These are phyloP conservation scores for Neurospora sp. DNA, from an alignment of 495 filamentous ascomycete genomes.

Conservation along the genomic window DNA sequence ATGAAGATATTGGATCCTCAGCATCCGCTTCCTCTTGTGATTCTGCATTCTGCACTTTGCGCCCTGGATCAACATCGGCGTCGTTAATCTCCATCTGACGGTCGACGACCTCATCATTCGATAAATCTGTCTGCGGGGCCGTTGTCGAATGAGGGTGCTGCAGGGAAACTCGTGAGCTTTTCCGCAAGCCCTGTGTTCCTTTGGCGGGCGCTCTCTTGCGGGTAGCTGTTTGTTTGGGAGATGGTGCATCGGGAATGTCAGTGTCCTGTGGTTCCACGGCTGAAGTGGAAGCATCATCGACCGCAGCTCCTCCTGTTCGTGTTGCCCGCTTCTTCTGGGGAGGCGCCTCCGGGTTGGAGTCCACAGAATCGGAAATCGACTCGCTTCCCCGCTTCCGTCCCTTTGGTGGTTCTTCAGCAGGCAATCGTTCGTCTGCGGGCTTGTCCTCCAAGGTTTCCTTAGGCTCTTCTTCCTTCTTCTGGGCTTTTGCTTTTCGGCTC, in stretches of 20 bases:
- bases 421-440: constrained; percentile 25
- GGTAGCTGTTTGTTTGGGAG: constrained; percentile 15
- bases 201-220: constrained; percentile 26
- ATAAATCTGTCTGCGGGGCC: constrained; percentile 29
- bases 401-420: constrained; percentile 35
- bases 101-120: constrained; percentile 60
- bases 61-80: constrained; percentile 33
- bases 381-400: constrained; percentile 62
- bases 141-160: constrained; percentile 25
- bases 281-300: constrained; percentile 13
- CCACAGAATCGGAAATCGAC: constrained; percentile 36
- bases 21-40: constrained; percentile 20
- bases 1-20: constrained; percentile 7
- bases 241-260: constrained; percentile 24
- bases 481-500: constrained; percentile 43
- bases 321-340: constrained; percentile 59
- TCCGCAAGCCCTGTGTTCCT: constrained; percentile 37
- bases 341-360: constrained; percentile 38
- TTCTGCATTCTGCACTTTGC: constrained; percentile 33
- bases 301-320: constrained; percentile 31
- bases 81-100: constrained; percentile 46
- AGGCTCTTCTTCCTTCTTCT: constrained; percentile 44
- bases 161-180: constrained; percentile 43
- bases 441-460: constrained; percentile 39
- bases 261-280: constrained; percentile 18